Base-by-base conservation (phyloP, 2,329 filamentous ascomycete genomes). In the Byssochlamys sp. region DNA sequence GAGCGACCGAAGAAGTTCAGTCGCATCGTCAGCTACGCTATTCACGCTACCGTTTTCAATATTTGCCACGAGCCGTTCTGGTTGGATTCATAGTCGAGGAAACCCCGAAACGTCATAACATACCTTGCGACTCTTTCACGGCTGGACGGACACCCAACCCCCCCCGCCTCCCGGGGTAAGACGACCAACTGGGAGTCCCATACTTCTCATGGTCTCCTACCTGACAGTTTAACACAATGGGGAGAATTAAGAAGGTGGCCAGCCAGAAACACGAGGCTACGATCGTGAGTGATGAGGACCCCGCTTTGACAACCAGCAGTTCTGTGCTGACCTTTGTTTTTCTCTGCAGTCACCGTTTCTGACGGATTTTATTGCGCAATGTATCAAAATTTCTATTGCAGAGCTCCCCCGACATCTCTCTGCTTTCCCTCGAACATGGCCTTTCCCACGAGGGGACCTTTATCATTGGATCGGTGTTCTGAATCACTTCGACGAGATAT, bases 401-500 rank as follows among this genome's bases (percentile, higher is more conserved):
- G 83, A 89, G 70, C 81, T 99, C 63, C 89, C 90, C 64, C 78
- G 83, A 66, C 84, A 88, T 64, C 87, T 99, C 63, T 80, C 81
- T 66, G 83, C 82, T 57, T 97, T 97, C 71, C 91, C 92, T 58
- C 86, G 86, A 62, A 81, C 87, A 81, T 99, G 94, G 94, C 91
- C 91, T 1, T 95, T 97, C 69, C 92, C 92, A 45, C 85, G 92
- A 71, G 95, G 94, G 60, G 94, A 99, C 72, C 79, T 97, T 29
- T 97, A 97, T 71, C 92, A 99, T 79, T 99, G 95, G 95, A 96
- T 99, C 64, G 87, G 89, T 28, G 82, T 96, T 26, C 77, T 99
- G 59, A 95, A 99, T 73, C 87, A 91, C 58, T 97, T 99, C 73
- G 94, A 99, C 74, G 84, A 83, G 67, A 85, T 97, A 62, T 78